Percentiles rank a stretch among this genome's conserved stretches.
These are phyloP conservation scores for Boletus rex-veris DNA, from an alignment of 768 basidiomycete species.

Conservation along the genomic window DNA sequence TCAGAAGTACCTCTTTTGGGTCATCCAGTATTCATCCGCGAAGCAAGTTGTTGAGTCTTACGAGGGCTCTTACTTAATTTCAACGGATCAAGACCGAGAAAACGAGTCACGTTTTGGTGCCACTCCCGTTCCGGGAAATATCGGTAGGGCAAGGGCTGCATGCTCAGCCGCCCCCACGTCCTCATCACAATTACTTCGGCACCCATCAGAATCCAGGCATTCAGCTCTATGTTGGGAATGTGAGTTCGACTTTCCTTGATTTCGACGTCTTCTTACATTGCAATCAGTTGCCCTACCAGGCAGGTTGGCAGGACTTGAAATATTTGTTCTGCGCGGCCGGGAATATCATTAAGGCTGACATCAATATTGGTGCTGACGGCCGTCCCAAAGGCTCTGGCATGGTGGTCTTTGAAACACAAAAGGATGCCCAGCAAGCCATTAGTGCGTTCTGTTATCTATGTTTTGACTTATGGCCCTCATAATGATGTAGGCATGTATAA, in stretches of 20 bases:
- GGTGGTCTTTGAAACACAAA: constrained; percentile 88
- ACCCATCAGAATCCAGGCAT: constrained; percentile 67
- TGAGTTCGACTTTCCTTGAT: constrained; percentile 34
- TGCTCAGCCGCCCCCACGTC: constrained; percentile 78
- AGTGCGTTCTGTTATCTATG: constrained; percentile 47
- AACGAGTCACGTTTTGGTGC: constrained; percentile 94
- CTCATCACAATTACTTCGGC: constrained; percentile 72
- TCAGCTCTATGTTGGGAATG: constrained; percentile 91
- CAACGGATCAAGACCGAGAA: constrained; percentile 78
- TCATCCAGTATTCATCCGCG: constrained; percentile 93
- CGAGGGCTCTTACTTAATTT: not conserved
- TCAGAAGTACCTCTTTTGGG: constrained; percentile 90
- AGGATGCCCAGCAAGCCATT: constrained; percentile 90
- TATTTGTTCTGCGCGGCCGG: constrained; percentile 96
- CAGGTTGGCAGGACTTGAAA: constrained; percentile 98
- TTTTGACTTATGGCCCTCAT: not conserved
- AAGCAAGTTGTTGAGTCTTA: constrained; percentile 48
- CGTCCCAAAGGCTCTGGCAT: constrained; percentile 96
- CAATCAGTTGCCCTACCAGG: constrained; percentile 84
- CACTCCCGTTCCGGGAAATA: constrained; percentile 92
- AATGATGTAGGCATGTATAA: constrained; percentile 79
- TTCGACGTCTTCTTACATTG: constrained; percentile 2
- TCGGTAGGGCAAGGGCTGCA: constrained; percentile 84
- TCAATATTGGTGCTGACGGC: constrained; percentile 90
- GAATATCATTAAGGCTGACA: constrained; percentile 92